phyloP scores from a whole-genome alignment of 768 basidiomycete species.

The Lactarius hatsudake region DNA sequence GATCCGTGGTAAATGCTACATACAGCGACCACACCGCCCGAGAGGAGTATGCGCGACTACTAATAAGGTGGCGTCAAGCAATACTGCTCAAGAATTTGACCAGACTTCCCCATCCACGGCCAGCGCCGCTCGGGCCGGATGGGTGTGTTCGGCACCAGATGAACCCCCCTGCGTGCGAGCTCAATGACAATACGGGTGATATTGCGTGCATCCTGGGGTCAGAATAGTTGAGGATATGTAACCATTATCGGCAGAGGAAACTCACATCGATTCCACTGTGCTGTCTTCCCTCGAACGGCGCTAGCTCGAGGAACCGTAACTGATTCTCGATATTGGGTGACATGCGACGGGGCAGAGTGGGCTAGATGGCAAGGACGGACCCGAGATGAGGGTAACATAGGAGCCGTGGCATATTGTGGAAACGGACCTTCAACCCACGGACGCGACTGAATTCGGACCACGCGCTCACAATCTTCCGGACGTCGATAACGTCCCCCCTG shows the following conservation, averaged over 20 bases:
- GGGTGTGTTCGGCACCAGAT: constrained; percentile 70
- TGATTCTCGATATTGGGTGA: constrained; percentile 72
- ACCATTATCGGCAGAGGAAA: constrained; percentile 26
- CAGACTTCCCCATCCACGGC: constrained; percentile 83
- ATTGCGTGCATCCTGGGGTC: constrained; percentile 81
- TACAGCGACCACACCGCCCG: not conserved
- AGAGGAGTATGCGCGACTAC: not conserved
- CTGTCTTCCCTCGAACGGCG: constrained; percentile 75
- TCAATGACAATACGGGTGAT: constrained; percentile 78
- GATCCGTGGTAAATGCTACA: not conserved
- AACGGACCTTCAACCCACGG: constrained; percentile 15
- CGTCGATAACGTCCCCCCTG: constrained; percentile 69
- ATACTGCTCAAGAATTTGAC: constrained; percentile 56
- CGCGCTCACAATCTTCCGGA: constrained; percentile 56
- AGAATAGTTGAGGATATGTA: not conserved
- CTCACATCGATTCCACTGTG: constrained; percentile 92
- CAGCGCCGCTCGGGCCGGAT: constrained; percentile 66
- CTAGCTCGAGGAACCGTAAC: constrained; percentile 65
- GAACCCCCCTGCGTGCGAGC: constrained; percentile 65
- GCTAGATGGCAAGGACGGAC: constrained; percentile 13
- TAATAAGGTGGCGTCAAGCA: constrained; percentile 7
- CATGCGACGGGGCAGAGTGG: constrained; percentile 30
- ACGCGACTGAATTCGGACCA: constrained; percentile 34
- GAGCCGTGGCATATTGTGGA: not conserved
- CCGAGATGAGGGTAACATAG: constrained; percentile 8